phyloP scores from a whole-genome alignment of 371 early-diverging fungal species.

The Rhizopus delemar region DNA sequence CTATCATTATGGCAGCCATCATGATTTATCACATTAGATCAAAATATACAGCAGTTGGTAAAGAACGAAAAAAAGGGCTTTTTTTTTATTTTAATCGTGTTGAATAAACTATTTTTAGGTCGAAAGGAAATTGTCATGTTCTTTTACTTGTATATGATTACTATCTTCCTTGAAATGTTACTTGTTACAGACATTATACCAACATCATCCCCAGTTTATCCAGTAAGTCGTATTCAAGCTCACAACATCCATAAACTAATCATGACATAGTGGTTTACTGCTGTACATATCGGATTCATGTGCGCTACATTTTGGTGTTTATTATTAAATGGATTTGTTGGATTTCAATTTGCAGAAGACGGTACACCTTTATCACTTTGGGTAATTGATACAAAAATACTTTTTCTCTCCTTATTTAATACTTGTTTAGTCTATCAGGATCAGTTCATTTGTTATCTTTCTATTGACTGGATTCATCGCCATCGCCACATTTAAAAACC shows the following conservation, averaged over 20 bases:
- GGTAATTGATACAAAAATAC: constrained; percentile 52
- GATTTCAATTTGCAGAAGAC: constrained; percentile 96
- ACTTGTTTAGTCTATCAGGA: constrained; percentile 72
- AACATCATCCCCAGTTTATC: constrained; percentile 76
- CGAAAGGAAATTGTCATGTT: constrained; percentile 97
- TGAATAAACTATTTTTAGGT: constrained; percentile 43
- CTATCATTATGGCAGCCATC: constrained; percentile 92
- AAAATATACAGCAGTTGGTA: constrained; percentile 97
- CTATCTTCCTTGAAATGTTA: constrained; percentile 83
- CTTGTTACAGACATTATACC: constrained; percentile 89
- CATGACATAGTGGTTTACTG: constrained; percentile 76
- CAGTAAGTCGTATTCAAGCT: constrained; percentile 56
- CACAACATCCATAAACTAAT: background rate
- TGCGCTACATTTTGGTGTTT: constrained; percentile 89
- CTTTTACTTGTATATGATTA: constrained; percentile 91
- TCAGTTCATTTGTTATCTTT: constrained; percentile 80
- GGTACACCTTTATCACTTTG: constrained; percentile 89
- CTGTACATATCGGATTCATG: constrained; percentile 79
- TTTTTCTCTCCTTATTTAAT: background rate
- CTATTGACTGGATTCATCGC: constrained; percentile 75
- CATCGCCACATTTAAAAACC: constrained; percentile 78
- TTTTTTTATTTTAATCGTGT: background rate
- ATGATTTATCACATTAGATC: constrained; percentile 96
- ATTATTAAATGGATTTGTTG: constrained; percentile 92
- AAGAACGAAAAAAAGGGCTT: constrained; percentile 1